These are phyloP conservation scores for Myriosclerotinia curreyana DNA, from an alignment of 2,329 filamentous ascomycete species.

Conservation along the genomic window DNA sequence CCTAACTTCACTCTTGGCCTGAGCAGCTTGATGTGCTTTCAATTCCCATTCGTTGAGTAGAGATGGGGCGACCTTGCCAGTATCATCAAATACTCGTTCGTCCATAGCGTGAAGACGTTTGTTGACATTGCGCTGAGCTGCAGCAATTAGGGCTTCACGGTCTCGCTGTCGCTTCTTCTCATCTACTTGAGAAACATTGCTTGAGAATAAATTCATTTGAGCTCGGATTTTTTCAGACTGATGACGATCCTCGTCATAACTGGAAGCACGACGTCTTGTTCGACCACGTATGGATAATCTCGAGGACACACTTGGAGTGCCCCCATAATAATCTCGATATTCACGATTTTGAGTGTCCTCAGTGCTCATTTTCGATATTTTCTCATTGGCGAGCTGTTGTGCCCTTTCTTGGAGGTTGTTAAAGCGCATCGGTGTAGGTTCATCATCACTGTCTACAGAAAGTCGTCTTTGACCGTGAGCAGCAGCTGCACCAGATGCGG, in stretches of 20 bases:
- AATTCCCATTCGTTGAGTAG: conserved; percentile 75
- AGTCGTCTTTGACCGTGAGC: conserved; percentile 37
- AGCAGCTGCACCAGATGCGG: conserved; percentile 36
- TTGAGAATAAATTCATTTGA: conserved; percentile 77
- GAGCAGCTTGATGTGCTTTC: conserved; percentile 68
- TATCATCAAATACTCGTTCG: conserved; percentile 71
- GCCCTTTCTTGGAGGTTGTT: conserved; percentile 79
- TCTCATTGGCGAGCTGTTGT: conserved; percentile 79
- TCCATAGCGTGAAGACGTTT: conserved; percentile 77
- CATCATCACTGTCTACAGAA: conserved; percentile 40
- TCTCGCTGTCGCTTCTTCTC: conserved; percentile 71
- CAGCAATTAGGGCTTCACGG: conserved; percentile 69
- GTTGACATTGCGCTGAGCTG: conserved; percentile 83
- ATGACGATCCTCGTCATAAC: conserved; percentile 59
- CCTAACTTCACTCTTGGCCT: conserved; percentile 60
- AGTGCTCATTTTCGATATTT: conserved; percentile 74
- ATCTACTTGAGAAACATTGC: conserved; percentile 65
- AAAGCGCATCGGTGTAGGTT: conserved; percentile 50
- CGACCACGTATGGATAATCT: conserved; percentile 54
- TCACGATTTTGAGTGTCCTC: conserved; percentile 61
- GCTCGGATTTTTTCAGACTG: conserved; percentile 69
- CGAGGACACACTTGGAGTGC: conserved; percentile 47
- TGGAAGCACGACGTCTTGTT: conserved; percentile 62
- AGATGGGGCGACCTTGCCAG: conserved; percentile 67
- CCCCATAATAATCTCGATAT: conserved; percentile 72